Evolutionary conservation across 306 rosid species (phyloP).

Genomic region (Trifolium subterraneum): DNA sequence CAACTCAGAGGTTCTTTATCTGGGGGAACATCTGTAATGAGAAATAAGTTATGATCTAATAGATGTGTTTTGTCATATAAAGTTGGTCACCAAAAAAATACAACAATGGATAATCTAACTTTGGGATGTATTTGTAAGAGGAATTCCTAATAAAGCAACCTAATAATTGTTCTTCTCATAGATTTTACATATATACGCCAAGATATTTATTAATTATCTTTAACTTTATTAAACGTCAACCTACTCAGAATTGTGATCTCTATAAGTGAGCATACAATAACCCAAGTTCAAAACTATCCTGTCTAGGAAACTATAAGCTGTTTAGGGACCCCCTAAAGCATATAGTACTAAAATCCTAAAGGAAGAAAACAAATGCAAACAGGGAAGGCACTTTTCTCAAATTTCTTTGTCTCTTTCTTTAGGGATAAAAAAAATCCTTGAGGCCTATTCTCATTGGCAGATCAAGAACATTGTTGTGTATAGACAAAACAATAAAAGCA

Average conservation of each 20-base stretch:
- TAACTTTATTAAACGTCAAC: slow-evolving; percentile 1
- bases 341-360: slow-evolving; percentile 9
- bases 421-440: not conserved
- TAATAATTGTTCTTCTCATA: slow-evolving; percentile 19
- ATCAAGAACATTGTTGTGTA: slow-evolving; percentile 11
- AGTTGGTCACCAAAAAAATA: not conserved
- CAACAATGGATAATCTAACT: slow-evolving; percentile 24
- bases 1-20: slow-evolving; percentile 74
- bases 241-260: slow-evolving; percentile 18
- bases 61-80: slow-evolving; percentile 25
- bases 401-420: not conserved
- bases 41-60: slow-evolving; percentile 32
- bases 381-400: not conserved
- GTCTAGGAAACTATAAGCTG: slow-evolving; percentile 28
- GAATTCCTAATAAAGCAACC: slow-evolving; percentile 32
- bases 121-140: slow-evolving; percentile 12
- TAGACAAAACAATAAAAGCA: slow-evolving; percentile 3
- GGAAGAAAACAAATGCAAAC: slow-evolving; percentile 23
- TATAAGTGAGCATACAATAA: slow-evolving; percentile 28
- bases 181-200: slow-evolving; percentile 19
- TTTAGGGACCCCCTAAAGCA: slow-evolving; percentile 19
- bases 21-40: slow-evolving; percentile 56
- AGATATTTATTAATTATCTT: slow-evolving; percentile 6
- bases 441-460: not conserved
- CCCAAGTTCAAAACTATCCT: slow-evolving; percentile 26